These are phyloP conservation scores for Ramaria sp. DNA, from an alignment of 768 basidiomycete genomes.

Conservation along the genomic window DNA sequence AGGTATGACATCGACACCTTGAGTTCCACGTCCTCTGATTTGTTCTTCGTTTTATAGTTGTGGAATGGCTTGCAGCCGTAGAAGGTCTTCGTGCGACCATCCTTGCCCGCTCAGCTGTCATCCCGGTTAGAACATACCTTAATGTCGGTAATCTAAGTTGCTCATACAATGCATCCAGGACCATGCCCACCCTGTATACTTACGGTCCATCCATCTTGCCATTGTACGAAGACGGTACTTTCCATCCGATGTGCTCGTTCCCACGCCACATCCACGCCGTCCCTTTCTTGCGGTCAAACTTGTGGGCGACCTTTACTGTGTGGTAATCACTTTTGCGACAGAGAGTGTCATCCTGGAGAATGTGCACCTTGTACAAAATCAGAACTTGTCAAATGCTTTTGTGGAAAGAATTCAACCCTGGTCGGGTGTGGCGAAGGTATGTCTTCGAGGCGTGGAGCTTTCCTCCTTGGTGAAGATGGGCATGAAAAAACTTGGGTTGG, in stretches of 20 bases:
- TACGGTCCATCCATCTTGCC: conserved; percentile 65
- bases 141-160: not conserved
- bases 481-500: conserved; percentile 54
- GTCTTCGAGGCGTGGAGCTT: conserved; percentile 45
- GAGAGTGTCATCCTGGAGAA: conserved; percentile 64
- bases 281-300: not conserved
- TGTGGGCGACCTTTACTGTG: conserved; percentile 3
- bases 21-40: conserved; percentile 32
- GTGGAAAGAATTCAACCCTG: conserved; percentile 53
- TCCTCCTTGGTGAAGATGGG: conserved; percentile 26
- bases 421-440: conserved; percentile 42
- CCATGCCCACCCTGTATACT: conserved; percentile 93
- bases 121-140: conserved; percentile 38
- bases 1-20: conserved; percentile 50
- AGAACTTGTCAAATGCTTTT: conserved; percentile 62
- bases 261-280: no score
- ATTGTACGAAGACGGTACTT: conserved; percentile 55
- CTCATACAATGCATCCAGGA: conserved; percentile 20
- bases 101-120: conserved; percentile 81
- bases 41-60: conserved; percentile 17
- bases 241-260: conserved; percentile 47
- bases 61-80: conserved; percentile 22
- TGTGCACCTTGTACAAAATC: conserved; percentile 55
- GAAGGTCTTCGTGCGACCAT: conserved; percentile 49
- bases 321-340: conserved; percentile 26